phyloP scores from a whole-genome alignment of 805 yeast genomes.

The Lipomyces yamadae region DNA sequence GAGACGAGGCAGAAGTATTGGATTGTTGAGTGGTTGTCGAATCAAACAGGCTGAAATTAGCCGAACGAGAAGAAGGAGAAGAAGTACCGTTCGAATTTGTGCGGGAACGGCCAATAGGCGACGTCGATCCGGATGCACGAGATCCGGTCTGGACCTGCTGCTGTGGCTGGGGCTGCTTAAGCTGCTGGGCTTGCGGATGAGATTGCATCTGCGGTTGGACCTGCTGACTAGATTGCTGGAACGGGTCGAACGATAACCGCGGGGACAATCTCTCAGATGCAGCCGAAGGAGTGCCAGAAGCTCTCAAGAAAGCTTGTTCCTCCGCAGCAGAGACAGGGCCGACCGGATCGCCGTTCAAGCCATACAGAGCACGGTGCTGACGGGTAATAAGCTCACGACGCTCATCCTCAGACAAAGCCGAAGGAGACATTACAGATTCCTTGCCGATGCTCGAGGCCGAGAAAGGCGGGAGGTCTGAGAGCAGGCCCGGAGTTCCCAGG shows the following conservation, averaged over 20 bases:
- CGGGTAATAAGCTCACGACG: conserved; percentile 37
- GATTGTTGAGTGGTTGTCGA: conserved; percentile 30
- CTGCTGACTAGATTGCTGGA: conserved; percentile 24
- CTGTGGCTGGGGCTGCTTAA: conserved; percentile 6
- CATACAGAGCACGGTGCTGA: conserved; percentile 37
- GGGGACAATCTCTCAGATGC: conserved; percentile 34
- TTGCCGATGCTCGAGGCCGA: conserved; percentile 17
- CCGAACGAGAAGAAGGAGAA: conserved; percentile 38
- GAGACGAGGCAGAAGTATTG: conserved; percentile 35
- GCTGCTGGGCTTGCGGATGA: conserved; percentile 16
- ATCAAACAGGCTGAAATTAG: conserved; percentile 38
- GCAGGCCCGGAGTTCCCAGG: conserved; percentile 20
- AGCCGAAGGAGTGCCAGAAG: conserved; percentile 25
- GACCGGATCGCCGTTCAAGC: conserved; percentile 19
- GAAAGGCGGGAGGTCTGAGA: conserved; percentile 31
- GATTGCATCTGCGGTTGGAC: conserved; percentile 17
- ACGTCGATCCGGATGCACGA: conserved; percentile 18
- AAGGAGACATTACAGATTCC: conserved; percentile 37
- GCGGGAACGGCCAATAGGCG: conserved; percentile 33
- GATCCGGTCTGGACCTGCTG: conserved; percentile 15
- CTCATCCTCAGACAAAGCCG: conserved; percentile 36
- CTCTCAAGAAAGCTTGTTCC: conserved; percentile 26
- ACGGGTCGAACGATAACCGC: conserved; percentile 36
- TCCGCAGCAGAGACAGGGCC: conserved; percentile 15
- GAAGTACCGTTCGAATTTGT: conserved; percentile 38